These are phyloP conservation scores for Thelonectria discophora DNA, from an alignment of 2,329 filamentous ascomycete genomes.

Conservation along the genomic window DNA sequence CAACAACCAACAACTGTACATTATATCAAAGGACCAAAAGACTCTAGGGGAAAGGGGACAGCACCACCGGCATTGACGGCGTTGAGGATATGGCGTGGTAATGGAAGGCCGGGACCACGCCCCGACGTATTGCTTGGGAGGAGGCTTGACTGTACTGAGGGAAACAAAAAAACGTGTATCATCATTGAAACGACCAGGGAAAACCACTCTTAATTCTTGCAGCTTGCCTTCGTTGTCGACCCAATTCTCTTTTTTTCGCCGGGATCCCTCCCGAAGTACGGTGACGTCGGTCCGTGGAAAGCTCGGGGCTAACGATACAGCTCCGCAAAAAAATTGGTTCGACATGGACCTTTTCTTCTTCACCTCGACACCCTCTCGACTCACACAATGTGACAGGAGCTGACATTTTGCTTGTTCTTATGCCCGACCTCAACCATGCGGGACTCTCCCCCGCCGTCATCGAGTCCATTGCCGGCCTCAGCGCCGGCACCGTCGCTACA, in stretches of 20 bases:
- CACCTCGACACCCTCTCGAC: not conserved
- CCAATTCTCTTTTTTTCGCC: not conserved
- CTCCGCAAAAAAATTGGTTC: constrained; percentile 24
- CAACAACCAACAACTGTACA: constrained; percentile 35
- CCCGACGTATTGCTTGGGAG: constrained; percentile 31
- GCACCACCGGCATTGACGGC: constrained; percentile 39
- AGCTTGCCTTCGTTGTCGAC: not conserved
- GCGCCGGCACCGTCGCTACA: constrained; percentile 86
- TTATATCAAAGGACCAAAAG: constrained; percentile 30
- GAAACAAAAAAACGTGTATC: constrained; percentile 38
- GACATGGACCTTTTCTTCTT: not conserved
- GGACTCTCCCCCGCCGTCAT: constrained; percentile 79
- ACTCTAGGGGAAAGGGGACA: constrained; percentile 12
- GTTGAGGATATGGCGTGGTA: constrained; percentile 36
- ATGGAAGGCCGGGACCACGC: constrained; percentile 27
- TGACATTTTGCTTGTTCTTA: constrained; percentile 40
- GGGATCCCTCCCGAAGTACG: constrained; percentile 21
- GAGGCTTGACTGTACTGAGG: constrained; percentile 33
- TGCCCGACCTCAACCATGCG: constrained; percentile 61
- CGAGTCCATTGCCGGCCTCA: constrained; percentile 89
- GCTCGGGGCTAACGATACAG: constrained; percentile 21
- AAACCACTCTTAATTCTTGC: constrained; percentile 38
- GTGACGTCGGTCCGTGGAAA: constrained; percentile 24
- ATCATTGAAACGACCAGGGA: constrained; percentile 33
- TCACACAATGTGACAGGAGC: constrained; percentile 40